Evolutionary conservation across 306 rosid species (phyloP), one percentile per base, ranked within the genome.

Genomic region (Quercus mongolica): DNA sequence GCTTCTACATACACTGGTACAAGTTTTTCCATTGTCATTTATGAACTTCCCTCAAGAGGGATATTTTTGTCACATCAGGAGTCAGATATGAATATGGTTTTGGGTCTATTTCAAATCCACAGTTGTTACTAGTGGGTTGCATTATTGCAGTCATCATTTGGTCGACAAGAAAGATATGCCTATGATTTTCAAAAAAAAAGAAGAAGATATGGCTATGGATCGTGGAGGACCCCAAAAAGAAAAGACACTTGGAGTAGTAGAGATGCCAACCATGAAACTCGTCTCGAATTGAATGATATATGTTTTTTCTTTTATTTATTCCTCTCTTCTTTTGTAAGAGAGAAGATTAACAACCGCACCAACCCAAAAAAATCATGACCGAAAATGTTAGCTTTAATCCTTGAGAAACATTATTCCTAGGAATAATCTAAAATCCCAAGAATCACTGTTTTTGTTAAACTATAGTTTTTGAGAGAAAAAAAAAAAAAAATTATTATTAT

Each of bases 191-290:
- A 25, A 25, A 25, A 25, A 25, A 25, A 25, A 33, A 5, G 1
- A 5, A 25, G 2, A 35, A 62, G 44, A 35, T 51, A 81, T 54
- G 77, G 25, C 71, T 35, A 51, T 54, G 59, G n/a, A 76, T 54
- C 13, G 68, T 58, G 73, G 63, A 68, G 78, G 63, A n/a, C 69
- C 75, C 21, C 69, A 77, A 73, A 28, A 65, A 35, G 59, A 41
- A 31, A 38, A 38, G 46, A 8, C 46, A 38, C 46, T 74, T 46
- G 44, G 18, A 38, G 46, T 2, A 38, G 46, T 44, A 1, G 13
- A 57, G 31, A 80, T 19, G 59, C 74, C 17, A 58, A 58, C 21
- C 28, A 58, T 8, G 46, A 38, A 7, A 38, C 46, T 38, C 46
- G 0, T 38, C 46, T 38, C 46, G 11, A 38, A 38, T 38, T 38